Base-by-base conservation (phyloP, 139 green algal genomes). In the Pleodorina starrii region DNA sequence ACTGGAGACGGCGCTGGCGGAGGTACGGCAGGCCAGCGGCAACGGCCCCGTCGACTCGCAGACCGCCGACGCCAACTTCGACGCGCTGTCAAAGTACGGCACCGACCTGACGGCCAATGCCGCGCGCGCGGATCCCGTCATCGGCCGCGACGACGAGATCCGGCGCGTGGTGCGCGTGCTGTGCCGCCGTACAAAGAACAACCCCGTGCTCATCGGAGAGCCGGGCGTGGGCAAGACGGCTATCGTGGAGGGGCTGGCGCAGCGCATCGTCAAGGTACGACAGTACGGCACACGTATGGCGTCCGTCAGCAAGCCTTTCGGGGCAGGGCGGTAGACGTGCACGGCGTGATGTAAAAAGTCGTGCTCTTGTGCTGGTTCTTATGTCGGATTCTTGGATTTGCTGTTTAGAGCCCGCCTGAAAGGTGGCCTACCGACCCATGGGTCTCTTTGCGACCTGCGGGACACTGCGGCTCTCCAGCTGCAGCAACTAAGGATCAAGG, bases 171-270 rank as follows among this genome's bases (percentile, higher is more conserved):
- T 99, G 29, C 93, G 97, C 40, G 95, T 99, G 85, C 93, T 99
- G 46, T 98, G 94, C 85, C 93, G 97, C 42, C 93, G 97, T 77
- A 98, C 95, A 78, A 99, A 99, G 94, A 99, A 99, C 96, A 99
- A 99, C 92, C 98, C 98, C 0, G 96, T 99, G 73, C 94, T 99
- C 50, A 97, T 99, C 46, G 97, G 97, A 9, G 96, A 98, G 89
- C 97, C 97, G n/a, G 97, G 91, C 29, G 91, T 92, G 51, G 91
- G 91, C 73, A 94, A 94, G 85, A 98, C 96, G 12, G 96, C 96
- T 10, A 97, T 98, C 51, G 94, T 94, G 40, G 97, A 98, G 93
- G 97, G 98, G 12, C 95, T 99, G 50, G 97, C 97, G 21, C 97
- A 99, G 94, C 95, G 97, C 48, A 97, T 98, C 48, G 94, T 96